Evolutionary conservation across 2,329 filamentous ascomycete genomes (phyloP).

Genomic region (Claviceps monticola): DNA sequence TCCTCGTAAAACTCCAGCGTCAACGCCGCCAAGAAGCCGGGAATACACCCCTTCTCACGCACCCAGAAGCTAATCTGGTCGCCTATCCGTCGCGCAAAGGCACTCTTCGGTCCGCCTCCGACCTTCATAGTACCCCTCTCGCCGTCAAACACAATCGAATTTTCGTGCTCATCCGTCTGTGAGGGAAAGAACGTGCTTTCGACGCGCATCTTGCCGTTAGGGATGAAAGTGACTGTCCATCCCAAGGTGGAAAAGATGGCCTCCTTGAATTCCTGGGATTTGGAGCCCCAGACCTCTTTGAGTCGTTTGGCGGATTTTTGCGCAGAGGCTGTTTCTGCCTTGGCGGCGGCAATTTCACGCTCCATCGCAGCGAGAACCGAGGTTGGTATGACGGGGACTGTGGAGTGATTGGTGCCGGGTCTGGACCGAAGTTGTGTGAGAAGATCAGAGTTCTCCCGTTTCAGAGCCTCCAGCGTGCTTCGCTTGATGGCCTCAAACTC

Average conservation of each 20-base stretch:
- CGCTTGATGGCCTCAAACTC: constrained; percentile 75
- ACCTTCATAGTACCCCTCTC: constrained; percentile 98
- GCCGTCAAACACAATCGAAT: constrained; percentile 73
- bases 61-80: constrained; percentile 94
- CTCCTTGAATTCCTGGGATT: constrained; percentile 89
- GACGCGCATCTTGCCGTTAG: constrained; percentile 91
- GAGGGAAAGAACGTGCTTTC: constrained; percentile 74
- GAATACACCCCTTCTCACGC: constrained; percentile 81
- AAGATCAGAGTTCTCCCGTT: constrained; percentile 73
- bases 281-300: constrained; percentile 84
- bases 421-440: constrained; percentile 52
- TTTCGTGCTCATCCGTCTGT: constrained; percentile 53
- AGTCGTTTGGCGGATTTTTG: constrained; percentile 77
- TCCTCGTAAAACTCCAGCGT: constrained; percentile 89
- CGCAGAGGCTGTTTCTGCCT: constrained; percentile 53
- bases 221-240: constrained; percentile 90
- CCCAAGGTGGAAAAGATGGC: constrained; percentile 84
- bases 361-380: constrained; percentile 63
- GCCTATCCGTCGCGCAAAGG: constrained; percentile 73
- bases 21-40: constrained; percentile 80
- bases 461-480: constrained; percentile 61
- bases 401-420: constrained; percentile 22
- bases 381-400: constrained; percentile 54
- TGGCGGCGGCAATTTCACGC: constrained; percentile 59
- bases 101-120: constrained; percentile 71